Percentiles rank a stretch among this genome's conserved stretches.
phyloP scores from a whole-genome alignment of 2,329 filamentous ascomycete species.

The Cladobotryum mycophilum region DNA sequence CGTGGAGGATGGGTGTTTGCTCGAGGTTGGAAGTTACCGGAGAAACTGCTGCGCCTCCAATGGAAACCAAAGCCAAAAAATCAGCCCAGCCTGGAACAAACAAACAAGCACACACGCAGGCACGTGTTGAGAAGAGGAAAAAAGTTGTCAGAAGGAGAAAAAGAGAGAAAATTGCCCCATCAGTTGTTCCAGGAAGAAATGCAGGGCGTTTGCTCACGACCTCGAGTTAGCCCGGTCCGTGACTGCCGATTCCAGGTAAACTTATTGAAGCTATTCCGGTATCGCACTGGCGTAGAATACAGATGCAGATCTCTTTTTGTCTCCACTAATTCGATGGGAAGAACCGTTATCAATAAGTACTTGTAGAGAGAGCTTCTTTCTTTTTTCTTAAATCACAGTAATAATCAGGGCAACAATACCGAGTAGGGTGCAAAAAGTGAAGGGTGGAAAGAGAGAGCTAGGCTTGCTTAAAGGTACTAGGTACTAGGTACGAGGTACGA shows the following conservation, averaged over 20 bases:
- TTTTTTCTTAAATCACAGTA: too few species aligned
- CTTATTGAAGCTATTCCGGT: slow-evolving; percentile 12
- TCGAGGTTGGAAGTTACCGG: background rate
- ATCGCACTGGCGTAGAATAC: slow-evolving; percentile 10
- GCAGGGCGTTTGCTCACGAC: slow-evolving; percentile 5
- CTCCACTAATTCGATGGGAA: slow-evolving; percentile 10
- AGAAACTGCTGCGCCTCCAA: too few species aligned
- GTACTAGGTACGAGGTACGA: too few species aligned
- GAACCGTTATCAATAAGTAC: background rate
- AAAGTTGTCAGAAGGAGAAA: background rate
- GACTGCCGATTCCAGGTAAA: slow-evolving; percentile 5
- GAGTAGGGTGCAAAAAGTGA: too few species aligned
- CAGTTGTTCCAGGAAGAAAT: slow-evolving; percentile 2
- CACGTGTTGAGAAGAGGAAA: background rate
- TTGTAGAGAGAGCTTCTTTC: too few species aligned
- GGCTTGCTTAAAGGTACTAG: too few species aligned
- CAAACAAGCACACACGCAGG: background rate
- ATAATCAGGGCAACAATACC: too few species aligned
- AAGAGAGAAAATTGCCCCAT: too few species aligned
- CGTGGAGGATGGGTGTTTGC: background rate
- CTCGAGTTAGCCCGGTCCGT: slow-evolving; percentile 4
- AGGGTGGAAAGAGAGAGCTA: too few species aligned
- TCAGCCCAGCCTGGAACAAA: background rate
- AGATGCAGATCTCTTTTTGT: slow-evolving; percentile 6
- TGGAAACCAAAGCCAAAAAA: too few species aligned